Evolutionary conservation across 1,139 yeast genomes (phyloP).

Genomic region (Candida buenavistaensis): DNA sequence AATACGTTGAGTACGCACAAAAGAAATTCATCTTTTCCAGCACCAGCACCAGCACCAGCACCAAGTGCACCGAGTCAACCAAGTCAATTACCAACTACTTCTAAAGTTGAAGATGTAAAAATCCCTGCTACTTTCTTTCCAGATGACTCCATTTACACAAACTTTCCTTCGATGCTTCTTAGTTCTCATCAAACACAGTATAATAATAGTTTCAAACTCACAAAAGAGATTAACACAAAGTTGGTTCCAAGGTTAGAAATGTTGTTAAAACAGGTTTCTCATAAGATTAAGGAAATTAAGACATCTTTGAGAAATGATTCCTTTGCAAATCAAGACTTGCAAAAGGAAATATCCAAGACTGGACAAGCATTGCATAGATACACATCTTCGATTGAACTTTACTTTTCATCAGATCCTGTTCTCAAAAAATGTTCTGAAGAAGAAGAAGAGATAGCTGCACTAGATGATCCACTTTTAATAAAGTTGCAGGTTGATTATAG

Average conservation of each 20-base stretch:
- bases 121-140: constrained; percentile 52
- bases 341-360: constrained; percentile 41
- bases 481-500: constrained; percentile 44
- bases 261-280: constrained; percentile 35
- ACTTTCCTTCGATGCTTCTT: constrained; percentile 35
- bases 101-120: constrained; percentile 24
- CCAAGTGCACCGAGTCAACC: constrained; percentile 6
- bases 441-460: constrained; percentile 24
- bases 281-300: constrained; percentile 46
- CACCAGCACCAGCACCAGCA: constrained; percentile 5
- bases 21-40: constrained; percentile 12
- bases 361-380: constrained; percentile 37
- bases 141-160: constrained; percentile 33
- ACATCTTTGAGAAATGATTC: constrained; percentile 44
- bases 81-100: constrained; percentile 1
- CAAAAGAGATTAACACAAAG: constrained; percentile 34
- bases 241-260: constrained; percentile 41
- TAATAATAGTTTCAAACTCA: constrained; percentile 28
- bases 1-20: too few relatives aligned
- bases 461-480: constrained; percentile 46
- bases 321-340: constrained; percentile 38
- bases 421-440: constrained; percentile 23
- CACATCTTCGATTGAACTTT: constrained; percentile 34
- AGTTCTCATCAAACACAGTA: constrained; percentile 37
- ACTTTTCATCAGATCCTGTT: constrained; percentile 30